Evolutionary conservation across 1,284 basidiomycete species (phyloP), one percentile per base, ranked within the genome.

Genomic region (Lentinula novae-zelandiae): DNA sequence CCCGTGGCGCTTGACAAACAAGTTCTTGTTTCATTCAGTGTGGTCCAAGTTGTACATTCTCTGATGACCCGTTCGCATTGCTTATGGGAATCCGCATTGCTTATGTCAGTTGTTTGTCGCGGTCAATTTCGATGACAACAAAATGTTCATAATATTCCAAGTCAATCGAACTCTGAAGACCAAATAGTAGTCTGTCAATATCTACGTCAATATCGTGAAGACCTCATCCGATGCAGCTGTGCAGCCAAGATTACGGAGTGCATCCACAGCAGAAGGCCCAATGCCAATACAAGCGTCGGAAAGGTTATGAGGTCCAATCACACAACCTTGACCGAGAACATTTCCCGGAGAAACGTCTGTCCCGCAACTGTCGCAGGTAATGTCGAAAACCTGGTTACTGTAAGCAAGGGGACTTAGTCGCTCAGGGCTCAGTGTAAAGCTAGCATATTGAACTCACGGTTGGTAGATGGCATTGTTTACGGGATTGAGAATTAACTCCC

Each of bases 381-480:
- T 55, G n/a, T 42, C 53, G 40, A 55, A 55, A 39, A 55, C 53
- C 44, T 55, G 53, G 39, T 55, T 55, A 27, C 53, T 55, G 52
- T 6, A 53, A 10, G 22, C 20, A 20, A 49, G 6, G 12, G 27
- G 15, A 42, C 3, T 31, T 3, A 15, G 9, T 34, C 2, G 3
- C 27, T 53, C 10, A 39, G 38, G 17, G 22, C 10, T 22, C 6
- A 15, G n/a, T 13, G 36, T 15, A n/a, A 10, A 20, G n/a, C 12
- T 20, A 34, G n/a, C n/a, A 17, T n/a, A 52, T 52, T 2, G 36
- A 13, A 44, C 53, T 55, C 15, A 55, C 53, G 53, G 53, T 33
- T 55, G 53, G 27, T 27, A 55, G 10, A 44, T 55, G 1, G 8
- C 8, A 9, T 12, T 42, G 53, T 55, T 55, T n/a, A 55, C 1